Conservation (phyloP, 257 asterid species). For the Buddleja alternifolia region DNA sequence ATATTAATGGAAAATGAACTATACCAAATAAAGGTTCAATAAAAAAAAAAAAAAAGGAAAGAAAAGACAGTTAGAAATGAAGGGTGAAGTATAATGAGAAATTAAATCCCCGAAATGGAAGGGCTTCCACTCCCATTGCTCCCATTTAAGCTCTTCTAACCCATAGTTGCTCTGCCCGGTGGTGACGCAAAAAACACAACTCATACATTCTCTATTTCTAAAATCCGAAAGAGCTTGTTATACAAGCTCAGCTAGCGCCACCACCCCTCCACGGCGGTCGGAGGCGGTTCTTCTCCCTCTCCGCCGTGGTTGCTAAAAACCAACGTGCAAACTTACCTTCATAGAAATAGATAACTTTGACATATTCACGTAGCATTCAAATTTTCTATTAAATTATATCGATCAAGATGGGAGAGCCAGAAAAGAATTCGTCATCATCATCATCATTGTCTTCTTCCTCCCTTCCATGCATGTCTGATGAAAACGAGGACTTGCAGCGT, state of each 20-base stretch:
- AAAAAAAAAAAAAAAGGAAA: background rate
- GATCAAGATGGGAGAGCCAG: constrained; percentile 16
- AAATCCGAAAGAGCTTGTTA: no score
- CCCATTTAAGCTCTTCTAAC: constrained; percentile 24
- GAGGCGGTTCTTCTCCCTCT: constrained; percentile 35
- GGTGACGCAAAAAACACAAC: constrained; percentile 3
- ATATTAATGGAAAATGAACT: no score
- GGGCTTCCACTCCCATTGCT: constrained; percentile 34
- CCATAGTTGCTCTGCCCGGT: constrained; percentile 29
- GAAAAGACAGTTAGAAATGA: constrained; percentile 37
- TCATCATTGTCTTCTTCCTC: constrained; percentile 19
- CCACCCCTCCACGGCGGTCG: constrained; percentile 40
- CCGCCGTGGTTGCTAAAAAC: constrained; percentile 36
- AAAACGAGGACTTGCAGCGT: constrained; percentile 64
- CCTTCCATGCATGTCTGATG: constrained; percentile 40
- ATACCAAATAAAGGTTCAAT: background rate
- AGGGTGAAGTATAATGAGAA: constrained; percentile 31
- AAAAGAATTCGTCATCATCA: constrained; percentile 8
- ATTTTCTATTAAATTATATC: no score
- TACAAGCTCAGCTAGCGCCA: no score
- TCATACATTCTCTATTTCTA: no score
- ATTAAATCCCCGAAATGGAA: constrained; percentile 26
- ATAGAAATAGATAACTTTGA: no score
- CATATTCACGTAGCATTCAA: no score
- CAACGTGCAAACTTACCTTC: no score